A percentile compares a stretch with the other conserved stretches of the same genome.
Evolutionary conservation across 805 yeast genomes (phyloP).

Genomic region (Zygotorulaspora sp.): DNA sequence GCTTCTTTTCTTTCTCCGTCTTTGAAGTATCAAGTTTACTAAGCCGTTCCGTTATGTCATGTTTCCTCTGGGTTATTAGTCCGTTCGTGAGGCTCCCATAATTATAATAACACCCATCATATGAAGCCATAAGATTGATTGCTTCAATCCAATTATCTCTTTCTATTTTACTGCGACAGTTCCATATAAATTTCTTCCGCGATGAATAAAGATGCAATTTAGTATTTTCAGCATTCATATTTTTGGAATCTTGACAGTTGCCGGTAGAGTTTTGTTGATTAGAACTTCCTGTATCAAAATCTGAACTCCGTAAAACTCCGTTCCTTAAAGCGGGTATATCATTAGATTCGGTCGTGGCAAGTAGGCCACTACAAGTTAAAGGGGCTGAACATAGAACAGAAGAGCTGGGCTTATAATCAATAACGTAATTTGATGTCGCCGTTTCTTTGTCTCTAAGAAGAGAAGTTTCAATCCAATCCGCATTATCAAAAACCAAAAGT

Average conservation of each 20-base stretch:
- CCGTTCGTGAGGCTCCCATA: slow-evolving; percentile 31
- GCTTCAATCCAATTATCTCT: slow-evolving; percentile 55
- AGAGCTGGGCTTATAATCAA: slow-evolving; percentile 29
- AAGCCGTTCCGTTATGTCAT: slow-evolving; percentile 33
- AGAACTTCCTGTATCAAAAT: slow-evolving; percentile 12
- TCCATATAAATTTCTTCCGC: slow-evolving; percentile 39
- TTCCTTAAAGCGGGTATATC: slow-evolving; percentile 6
- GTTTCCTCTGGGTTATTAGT: slow-evolving; percentile 25
- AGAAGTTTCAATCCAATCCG: slow-evolving; percentile 32
- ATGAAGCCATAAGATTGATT: slow-evolving; percentile 31
- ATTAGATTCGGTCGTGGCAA: slow-evolving; percentile 15
- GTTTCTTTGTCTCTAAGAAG: slow-evolving; percentile 21
- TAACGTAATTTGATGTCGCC: slow-evolving; percentile 29
- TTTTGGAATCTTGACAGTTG: slow-evolving; percentile 25
- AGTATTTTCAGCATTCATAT: slow-evolving; percentile 26
- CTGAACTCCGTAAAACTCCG: slow-evolving; percentile 4
- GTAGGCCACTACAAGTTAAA: slow-evolving; percentile 18
- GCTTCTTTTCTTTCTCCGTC: slow-evolving; percentile 34
- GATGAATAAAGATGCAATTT: slow-evolving; percentile 41
- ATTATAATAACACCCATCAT: slow-evolving; percentile 23
- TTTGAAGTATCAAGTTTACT: slow-evolving; percentile 35
- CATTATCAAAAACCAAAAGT: slow-evolving; percentile 39
- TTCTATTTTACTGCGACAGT: slow-evolving; percentile 43
- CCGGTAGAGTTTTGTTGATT: slow-evolving; percentile 6
- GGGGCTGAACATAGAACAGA: slow-evolving; percentile 15